A percentile compares a stretch with the other conserved stretches of the same genome.
phyloP scores from a whole-genome alignment of 108 stramenopile species.

The Conticribra weissflogii region DNA sequence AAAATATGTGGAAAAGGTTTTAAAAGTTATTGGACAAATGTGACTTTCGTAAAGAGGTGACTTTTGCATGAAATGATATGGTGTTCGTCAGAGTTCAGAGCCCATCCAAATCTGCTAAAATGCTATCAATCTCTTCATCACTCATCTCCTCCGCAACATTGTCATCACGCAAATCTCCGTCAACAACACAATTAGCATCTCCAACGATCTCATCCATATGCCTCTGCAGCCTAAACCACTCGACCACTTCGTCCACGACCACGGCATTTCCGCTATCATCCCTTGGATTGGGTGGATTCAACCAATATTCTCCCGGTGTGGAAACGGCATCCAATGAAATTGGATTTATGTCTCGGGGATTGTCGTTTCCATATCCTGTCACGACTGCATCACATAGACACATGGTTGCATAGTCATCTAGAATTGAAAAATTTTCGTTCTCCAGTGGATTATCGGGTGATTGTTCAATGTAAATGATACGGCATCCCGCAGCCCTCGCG shows the following conservation, averaged over 20 bases:
- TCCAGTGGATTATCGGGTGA: conserved; percentile 4
- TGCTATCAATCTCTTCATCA: conserved; percentile 58
- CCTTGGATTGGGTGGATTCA: conserved; percentile 72
- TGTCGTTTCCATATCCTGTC: conserved; percentile 43
- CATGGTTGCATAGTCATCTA: conserved; percentile 35
- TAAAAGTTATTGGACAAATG: too few species aligned
- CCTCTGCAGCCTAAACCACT: conserved; percentile 31
- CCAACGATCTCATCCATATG: conserved; percentile 9
- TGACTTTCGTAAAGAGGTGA: too few species aligned
- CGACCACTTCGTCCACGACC: conserved; percentile 43
- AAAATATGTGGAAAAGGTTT: too few species aligned
- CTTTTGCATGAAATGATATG: too few species aligned
- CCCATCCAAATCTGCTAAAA: conserved; percentile 69
- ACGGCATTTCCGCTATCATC: conserved; percentile 74
- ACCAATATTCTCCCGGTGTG: conserved; percentile 84
- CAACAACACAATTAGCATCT: conserved; percentile 3
- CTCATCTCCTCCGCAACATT: conserved; percentile 37
- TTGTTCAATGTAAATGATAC: conserved; percentile 69
- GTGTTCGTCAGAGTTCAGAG: too few species aligned
- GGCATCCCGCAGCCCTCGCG: conserved; percentile 64
- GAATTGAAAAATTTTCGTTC: conserved; percentile 4
- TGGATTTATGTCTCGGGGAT: conserved; percentile 45
- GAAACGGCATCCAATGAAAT: conserved; percentile 73
- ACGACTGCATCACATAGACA: conserved; percentile 62
- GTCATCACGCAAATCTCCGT: not conserved